A percentile compares a stretch with the other conserved stretches of the same genome.
Conservation (phyloP, 2,329 filamentous ascomycete species). For the Calonectria naviculata region DNA sequence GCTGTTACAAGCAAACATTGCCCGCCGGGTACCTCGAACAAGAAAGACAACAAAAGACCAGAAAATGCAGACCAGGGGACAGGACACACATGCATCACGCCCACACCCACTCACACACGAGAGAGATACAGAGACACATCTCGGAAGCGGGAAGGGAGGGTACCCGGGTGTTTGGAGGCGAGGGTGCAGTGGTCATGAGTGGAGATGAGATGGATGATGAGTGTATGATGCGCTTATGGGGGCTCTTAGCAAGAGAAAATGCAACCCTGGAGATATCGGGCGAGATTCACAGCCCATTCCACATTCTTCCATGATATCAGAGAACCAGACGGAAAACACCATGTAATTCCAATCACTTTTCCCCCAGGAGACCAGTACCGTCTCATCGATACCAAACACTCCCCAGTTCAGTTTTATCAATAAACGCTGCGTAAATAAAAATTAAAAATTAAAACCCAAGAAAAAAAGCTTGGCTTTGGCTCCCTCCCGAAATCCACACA, state of each 20-base stretch:
- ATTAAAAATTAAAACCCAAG: no score
- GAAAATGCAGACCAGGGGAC: not conserved
- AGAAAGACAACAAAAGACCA: not conserved
- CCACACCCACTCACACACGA: not conserved
- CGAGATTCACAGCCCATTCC: not conserved
- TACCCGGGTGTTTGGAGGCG: conserved; percentile 22
- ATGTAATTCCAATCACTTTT: not conserved
- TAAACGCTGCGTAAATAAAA: not conserved
- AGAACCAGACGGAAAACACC: not conserved
- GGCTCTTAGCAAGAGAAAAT: not conserved
- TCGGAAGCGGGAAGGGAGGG: conserved; percentile 6
- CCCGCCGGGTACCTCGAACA: not conserved
- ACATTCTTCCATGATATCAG: not conserved
- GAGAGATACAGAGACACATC: not conserved
- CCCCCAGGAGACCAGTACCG: not conserved
- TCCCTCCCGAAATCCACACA: not conserved
- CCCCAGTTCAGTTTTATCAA: not conserved
- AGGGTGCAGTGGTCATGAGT: conserved; percentile 9
- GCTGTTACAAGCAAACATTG: not conserved
- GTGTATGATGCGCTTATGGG: conserved; percentile 17
- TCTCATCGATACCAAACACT: conserved; percentile 11
- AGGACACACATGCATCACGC: not conserved
- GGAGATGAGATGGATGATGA: conserved; percentile 14
- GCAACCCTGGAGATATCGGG: not conserved
- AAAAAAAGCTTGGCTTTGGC: not conserved